Evolutionary conservation across 805 yeast genomes (phyloP), one percentile per base, ranked within the genome.

Genomic region (Hanseniaspora clermontiae): DNA sequence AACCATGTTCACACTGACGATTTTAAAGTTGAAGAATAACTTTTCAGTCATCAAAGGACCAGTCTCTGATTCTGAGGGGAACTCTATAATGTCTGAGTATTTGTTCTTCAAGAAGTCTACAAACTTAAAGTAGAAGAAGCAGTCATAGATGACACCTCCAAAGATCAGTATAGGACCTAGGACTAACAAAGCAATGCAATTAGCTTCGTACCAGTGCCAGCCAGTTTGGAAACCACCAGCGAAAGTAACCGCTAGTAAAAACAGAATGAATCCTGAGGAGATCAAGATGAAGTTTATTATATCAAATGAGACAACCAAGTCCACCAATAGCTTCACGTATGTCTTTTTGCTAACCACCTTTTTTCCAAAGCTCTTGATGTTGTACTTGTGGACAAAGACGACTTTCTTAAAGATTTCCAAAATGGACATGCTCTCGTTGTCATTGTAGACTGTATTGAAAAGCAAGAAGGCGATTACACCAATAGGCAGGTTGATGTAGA

Each of bases 401-500:
- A 52, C 14, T 17, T 27, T 37, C 31, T 52, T 52, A 27, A 36
- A 29, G 15, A 52, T 45, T 6, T 24, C 20, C 31, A 17, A 27
- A 6, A 52, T n/a, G n/a, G 56, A 39, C 39, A 38, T 24, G 27
- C 56, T 45, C 4, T 45, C 56, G 24, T n/a, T 17, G 29, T 52
- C 56, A 37, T 43, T 15, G 15, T 52, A 52, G 20, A 52, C 56
- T 5, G 45, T 37, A 15, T 52, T 61, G 17, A n/a, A 57, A 42
- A 42, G 24, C 4, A 57, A 40, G n/a, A 62, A 55, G 6, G 67
- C 67, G 10, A 62, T 38, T 1, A 83, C 87, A 17, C 86, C 85
- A 43, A 82, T 66, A 2, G 88, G 87, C 39, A 84, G 65, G 65
- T 83, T 84, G 60, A 84, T 73, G 67, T 79, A 84, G 64, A 83